Evolutionary conservation across 2,329 filamentous ascomycete genomes (phyloP).

Genomic region (Talaromyces marneffei): DNA sequence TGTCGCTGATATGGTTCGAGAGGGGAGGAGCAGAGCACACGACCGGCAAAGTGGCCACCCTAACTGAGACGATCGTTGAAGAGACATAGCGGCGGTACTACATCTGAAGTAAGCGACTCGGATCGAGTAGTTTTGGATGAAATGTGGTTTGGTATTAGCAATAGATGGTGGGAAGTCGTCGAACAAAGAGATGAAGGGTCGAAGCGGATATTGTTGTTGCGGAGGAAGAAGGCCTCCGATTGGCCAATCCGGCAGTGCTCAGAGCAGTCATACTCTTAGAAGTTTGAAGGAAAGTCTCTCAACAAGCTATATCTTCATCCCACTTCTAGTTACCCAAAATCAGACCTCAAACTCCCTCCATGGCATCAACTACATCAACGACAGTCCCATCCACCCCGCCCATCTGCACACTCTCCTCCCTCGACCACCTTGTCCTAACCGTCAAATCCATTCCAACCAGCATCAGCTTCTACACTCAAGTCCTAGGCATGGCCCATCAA

Average conservation of each 20-base stretch:
- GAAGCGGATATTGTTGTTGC: not conserved
- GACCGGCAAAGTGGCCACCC: not conserved
- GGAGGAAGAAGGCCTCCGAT: slow-evolving; percentile 4
- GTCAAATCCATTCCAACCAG: slow-evolving; percentile 48
- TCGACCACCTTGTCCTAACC: slow-evolving; percentile 59
- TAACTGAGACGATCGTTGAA: not conserved
- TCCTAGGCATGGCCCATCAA: slow-evolving; percentile 54
- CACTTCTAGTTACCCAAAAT: not conserved
- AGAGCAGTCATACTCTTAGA: not conserved
- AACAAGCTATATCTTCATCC: not conserved
- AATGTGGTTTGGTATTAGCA: not conserved
- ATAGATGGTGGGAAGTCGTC: not conserved
- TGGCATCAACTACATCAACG: not conserved
- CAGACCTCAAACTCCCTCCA: not conserved
- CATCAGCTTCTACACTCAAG: slow-evolving; percentile 50
- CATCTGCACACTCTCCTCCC: slow-evolving; percentile 27
- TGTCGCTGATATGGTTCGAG: not conserved
- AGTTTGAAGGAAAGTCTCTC: no score
- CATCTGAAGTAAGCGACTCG: not conserved
- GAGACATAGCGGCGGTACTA: slow-evolving; percentile 2
- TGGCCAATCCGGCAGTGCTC: not conserved
- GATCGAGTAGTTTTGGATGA: no score
- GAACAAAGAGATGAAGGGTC: not conserved
- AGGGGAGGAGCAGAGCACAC: not conserved
- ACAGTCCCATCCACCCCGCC: slow-evolving; percentile 1